Percentiles rank a stretch among this genome's conserved stretches.
Evolutionary conservation across 768 basidiomycete species (phyloP).

Genomic region (Psilocybe azurescens): DNA sequence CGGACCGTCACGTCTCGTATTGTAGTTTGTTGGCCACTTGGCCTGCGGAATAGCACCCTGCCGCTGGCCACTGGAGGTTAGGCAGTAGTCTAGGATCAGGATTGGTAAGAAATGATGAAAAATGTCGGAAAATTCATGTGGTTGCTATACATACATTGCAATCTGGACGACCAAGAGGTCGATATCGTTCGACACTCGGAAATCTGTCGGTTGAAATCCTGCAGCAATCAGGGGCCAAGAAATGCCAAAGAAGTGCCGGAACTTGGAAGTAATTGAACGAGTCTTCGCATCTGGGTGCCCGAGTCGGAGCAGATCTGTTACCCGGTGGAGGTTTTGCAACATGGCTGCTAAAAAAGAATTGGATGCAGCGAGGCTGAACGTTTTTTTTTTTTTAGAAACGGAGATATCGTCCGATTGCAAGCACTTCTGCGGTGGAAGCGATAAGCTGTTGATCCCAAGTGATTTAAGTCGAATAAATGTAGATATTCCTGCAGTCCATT

Average conservation of each 20-base stretch:
- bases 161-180: background rate
- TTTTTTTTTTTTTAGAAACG: slow-evolving; percentile 11
- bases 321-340: background rate
- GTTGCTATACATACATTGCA: background rate
- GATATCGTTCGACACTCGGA: background rate
- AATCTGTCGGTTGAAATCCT: background rate
- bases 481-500: slow-evolving; percentile 3
- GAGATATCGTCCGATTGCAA: slow-evolving; percentile 11
- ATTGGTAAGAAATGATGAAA: background rate
- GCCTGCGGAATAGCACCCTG: too few relatives aligned
- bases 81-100: too few relatives aligned
- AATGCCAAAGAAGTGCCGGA: background rate
- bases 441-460: slow-evolving; percentile 9
- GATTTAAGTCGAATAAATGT: background rate
- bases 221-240: background rate
- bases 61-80: too few relatives aligned
- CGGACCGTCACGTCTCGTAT: background rate
- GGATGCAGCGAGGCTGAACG: background rate
- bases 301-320: background rate
- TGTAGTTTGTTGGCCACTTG: too few relatives aligned
- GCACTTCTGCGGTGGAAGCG: background rate
- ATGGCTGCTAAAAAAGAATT: too few relatives aligned
- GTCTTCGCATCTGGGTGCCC: background rate
- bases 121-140: background rate
- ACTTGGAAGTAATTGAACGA: background rate